A percentile compares a stretch with the other conserved stretches of the same genome.
Conservation (phyloP, 2,329 filamentous ascomycete genomes). For the Colletotrichum cuscutae region DNA sequence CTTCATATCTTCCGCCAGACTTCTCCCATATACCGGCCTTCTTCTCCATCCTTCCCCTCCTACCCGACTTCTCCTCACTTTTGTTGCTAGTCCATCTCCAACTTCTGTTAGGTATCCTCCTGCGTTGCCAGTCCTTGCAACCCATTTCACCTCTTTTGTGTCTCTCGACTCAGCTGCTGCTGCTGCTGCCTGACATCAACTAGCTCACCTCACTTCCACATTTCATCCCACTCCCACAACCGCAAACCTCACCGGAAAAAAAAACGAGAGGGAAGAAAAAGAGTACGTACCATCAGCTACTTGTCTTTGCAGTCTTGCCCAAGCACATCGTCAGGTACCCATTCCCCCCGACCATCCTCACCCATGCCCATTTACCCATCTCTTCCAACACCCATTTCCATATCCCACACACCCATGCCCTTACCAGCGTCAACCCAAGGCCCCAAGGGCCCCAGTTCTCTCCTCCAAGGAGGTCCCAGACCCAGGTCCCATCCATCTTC, state of each 20-base stretch:
- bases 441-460: conserved; percentile 2
- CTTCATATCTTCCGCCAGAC: neutral
- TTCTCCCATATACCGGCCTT: neutral
- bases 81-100: neutral
- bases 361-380: conserved; percentile 10
- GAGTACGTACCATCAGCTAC: conserved; percentile 31
- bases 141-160: neutral
- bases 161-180: neutral
- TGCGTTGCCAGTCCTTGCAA: neutral
- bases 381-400: conserved; percentile 27
- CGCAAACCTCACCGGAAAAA: neutral
- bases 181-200: neutral
- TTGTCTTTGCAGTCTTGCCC: conserved; percentile 1
- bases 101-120: neutral
- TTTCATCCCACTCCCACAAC: neutral
- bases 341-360: conserved; percentile 19
- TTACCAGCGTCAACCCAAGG: conserved; percentile 13
- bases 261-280: neutral
- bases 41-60: neutral
- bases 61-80: neutral
- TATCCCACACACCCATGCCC: conserved; percentile 16
- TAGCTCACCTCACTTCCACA: neutral
- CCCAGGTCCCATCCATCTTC: conserved; percentile 12
- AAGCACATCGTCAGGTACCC: conserved; percentile 20
- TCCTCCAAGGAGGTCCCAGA: conserved; percentile 29